Conservation (phyloP, 257 asterid genomes). For the Petunia secreta region DNA sequence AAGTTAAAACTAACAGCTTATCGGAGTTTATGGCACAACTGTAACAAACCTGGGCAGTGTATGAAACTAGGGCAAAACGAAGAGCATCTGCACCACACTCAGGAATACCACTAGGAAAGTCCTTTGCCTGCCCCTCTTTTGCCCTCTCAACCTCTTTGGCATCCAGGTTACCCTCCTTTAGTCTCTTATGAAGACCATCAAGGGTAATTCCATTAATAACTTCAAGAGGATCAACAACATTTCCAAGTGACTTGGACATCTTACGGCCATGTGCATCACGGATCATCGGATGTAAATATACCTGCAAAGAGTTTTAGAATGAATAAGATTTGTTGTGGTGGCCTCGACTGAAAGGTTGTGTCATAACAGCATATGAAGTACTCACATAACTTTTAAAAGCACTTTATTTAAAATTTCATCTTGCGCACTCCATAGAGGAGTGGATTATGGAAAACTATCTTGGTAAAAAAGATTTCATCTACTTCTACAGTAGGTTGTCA, state of each 20-base stretch:
- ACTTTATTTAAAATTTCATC: background rate
- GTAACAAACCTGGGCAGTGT: conserved; percentile 83
- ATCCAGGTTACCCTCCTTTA: conserved; percentile 93
- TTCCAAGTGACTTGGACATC: conserved; percentile 98
- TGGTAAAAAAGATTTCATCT: background rate
- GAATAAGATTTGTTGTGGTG: conserved; percentile 10
- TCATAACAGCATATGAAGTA: background rate
- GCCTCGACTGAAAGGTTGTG: background rate
- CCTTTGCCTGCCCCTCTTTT: conserved; percentile 84
- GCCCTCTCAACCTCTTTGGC: conserved; percentile 79
- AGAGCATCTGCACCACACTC: conserved; percentile 98
- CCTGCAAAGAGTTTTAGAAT: conserved; percentile 45
- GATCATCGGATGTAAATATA: conserved; percentile 93
- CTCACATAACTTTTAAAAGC: background rate
- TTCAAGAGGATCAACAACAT: conserved; percentile 92
- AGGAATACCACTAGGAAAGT: conserved; percentile 86
- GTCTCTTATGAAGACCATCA: conserved; percentile 80
- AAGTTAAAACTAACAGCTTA: background rate
- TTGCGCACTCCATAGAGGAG: background rate
- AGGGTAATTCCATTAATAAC: conserved; percentile 78
- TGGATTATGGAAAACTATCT: background rate
- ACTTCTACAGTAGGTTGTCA: background rate
- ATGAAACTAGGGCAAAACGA: conserved; percentile 92
- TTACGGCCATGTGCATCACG: conserved; percentile 99
- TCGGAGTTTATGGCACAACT: background rate